Conservation (phyloP, 2,329 filamentous ascomycete genomes). For the Elsinoe necatrix region DNA sequence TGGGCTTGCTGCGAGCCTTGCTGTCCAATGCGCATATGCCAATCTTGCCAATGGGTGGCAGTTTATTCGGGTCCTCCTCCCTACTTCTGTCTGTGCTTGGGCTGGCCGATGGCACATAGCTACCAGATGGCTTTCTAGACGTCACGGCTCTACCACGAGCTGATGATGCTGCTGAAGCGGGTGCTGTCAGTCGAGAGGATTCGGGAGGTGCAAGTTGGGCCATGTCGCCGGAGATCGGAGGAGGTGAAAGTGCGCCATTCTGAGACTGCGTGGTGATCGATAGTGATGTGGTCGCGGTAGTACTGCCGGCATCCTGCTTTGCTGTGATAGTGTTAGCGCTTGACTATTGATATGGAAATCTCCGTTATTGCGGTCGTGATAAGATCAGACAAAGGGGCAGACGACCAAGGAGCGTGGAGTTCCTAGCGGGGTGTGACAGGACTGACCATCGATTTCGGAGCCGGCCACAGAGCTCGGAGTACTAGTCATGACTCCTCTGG, state of each 20-base stretch:
- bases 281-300: constrained; percentile 38
- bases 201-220: constrained; percentile 11
- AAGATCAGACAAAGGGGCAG: constrained; percentile 3
- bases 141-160: constrained; percentile 39
- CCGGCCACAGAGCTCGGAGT: constrained; percentile 38
- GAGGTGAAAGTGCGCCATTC: constrained; percentile 37
- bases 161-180: background rate
- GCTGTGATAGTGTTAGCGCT: background rate
- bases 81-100: constrained; percentile 60
- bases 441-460: constrained; percentile 38
- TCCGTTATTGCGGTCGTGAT: background rate
- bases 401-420: background rate
- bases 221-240: constrained; percentile 19
- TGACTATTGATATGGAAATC: background rate
- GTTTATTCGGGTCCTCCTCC: constrained; percentile 44
- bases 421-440: background rate
- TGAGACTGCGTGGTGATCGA: constrained; percentile 39
- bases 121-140: constrained; percentile 72
- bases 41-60: constrained; percentile 55
- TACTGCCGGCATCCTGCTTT: constrained; percentile 19
- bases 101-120: constrained; percentile 73
- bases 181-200: constrained; percentile 3
- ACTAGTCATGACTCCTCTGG: constrained; percentile 42
- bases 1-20: constrained; percentile 94
- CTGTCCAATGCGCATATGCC: constrained; percentile 92